Evolutionary conservation across 2,329 filamentous ascomycete genomes (phyloP).

Genomic region (Fusarium protoensiforme): DNA sequence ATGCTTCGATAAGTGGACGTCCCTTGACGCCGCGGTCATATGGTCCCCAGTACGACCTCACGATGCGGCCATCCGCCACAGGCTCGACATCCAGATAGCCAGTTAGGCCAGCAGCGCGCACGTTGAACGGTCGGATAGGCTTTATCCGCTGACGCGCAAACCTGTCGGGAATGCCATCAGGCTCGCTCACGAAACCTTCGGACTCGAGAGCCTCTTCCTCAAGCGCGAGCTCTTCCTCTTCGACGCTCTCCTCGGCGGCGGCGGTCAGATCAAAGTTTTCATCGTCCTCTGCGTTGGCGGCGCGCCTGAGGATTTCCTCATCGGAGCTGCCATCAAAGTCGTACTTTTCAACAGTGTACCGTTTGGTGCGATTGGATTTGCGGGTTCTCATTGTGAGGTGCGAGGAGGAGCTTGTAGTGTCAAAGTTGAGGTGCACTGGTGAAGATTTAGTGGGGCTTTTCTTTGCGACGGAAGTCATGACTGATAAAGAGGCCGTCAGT

Average conservation of each 20-base stretch:
- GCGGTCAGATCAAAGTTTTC: constrained; percentile 48
- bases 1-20: constrained; percentile 49
- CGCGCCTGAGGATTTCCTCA: constrained; percentile 40
- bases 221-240: constrained; percentile 48
- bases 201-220: constrained; percentile 47
- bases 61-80: constrained; percentile 47
- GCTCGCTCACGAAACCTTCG: constrained; percentile 36
- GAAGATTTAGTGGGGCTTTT: constrained; percentile 23
- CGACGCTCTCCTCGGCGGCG: constrained; percentile 45
- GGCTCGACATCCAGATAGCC: constrained; percentile 49
- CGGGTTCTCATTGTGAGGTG: constrained; percentile 49
- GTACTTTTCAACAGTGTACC: constrained; percentile 48
- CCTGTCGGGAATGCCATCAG: constrained; percentile 46
- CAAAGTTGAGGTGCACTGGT: constrained; percentile 6
- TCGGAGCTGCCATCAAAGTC: constrained; percentile 49
- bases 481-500: background rate
- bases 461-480: no score
- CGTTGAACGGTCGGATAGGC: constrained; percentile 36
- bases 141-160: constrained; percentile 41
- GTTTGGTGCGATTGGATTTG: constrained; percentile 50
- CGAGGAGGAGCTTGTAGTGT: background rate
- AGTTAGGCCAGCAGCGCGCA: constrained; percentile 33
- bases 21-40: constrained; percentile 50
- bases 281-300: constrained; percentile 40
- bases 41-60: constrained; percentile 49